Evolutionary conservation across 306 rosid genomes (phyloP).

Genomic region (Canavalia gladiata): DNA sequence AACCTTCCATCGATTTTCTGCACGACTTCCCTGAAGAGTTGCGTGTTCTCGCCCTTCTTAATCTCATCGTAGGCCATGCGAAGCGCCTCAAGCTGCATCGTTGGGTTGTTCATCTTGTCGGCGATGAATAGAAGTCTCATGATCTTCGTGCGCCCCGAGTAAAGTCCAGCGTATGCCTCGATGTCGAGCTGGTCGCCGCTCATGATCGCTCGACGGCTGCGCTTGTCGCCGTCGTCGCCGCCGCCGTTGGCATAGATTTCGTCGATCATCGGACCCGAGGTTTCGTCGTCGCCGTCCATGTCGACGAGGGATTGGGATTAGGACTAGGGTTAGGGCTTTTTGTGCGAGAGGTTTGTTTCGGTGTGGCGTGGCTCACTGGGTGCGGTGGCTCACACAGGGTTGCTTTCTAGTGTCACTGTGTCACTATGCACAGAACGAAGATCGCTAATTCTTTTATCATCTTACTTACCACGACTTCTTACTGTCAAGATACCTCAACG

Average conservation of each 20-base stretch:
- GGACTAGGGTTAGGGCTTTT: slow-evolving; percentile 52
- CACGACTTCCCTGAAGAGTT: slow-evolving; percentile 78
- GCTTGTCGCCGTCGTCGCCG: slow-evolving; percentile 62
- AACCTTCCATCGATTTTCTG: slow-evolving; percentile 80
- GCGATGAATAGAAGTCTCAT: slow-evolving; percentile 84
- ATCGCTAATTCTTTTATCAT: neutral
- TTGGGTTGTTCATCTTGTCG: slow-evolving; percentile 53
- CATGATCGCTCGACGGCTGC: slow-evolving; percentile 67
- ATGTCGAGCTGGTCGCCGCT: slow-evolving; percentile 96
- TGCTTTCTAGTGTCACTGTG: slow-evolving; percentile 1
- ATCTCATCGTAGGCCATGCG: slow-evolving; percentile 98
- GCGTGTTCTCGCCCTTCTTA: slow-evolving; percentile 96
- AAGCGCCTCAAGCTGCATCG: slow-evolving; percentile 87
- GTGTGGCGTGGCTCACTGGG: slow-evolving; percentile 35
- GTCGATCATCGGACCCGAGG: slow-evolving; percentile 75
- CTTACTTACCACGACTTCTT: neutral
- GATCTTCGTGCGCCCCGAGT: slow-evolving; percentile 89
- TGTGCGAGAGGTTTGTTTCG: slow-evolving; percentile 25
- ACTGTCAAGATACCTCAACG: neutral
- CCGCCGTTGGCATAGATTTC: slow-evolving; percentile 86
- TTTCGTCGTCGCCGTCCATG: slow-evolving; percentile 89
- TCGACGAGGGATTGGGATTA: neutral
- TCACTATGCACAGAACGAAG: neutral
- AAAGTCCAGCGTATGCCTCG: slow-evolving; percentile 90
- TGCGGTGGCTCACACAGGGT: neutral